Conservation (phyloP, 129 eudicot genomes). For the Pulicaria dysenterica region DNA sequence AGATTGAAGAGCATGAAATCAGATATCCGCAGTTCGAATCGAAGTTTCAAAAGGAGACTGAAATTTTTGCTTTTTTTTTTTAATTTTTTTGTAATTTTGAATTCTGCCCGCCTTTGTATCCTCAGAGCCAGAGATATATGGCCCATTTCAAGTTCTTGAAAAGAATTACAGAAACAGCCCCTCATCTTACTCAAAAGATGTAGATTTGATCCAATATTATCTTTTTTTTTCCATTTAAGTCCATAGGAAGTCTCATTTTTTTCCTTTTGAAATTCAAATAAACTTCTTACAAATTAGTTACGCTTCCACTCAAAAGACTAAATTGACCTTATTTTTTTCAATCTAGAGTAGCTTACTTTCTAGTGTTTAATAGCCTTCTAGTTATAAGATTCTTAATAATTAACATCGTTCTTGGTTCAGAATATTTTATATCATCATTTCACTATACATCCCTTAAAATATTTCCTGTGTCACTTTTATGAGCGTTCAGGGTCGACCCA, state of each 20-base stretch:
- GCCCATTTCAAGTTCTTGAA: neutral
- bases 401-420: too few species aligned
- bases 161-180: slow-evolving; percentile 12
- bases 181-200: neutral
- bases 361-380: too few species aligned
- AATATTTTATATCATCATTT: too few species aligned
- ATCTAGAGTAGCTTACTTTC: too few species aligned
- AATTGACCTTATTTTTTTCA: too few species aligned
- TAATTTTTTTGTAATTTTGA: slow-evolving; percentile 17
- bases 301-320: too few species aligned
- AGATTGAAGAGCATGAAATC: slow-evolving; percentile 16
- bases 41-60: slow-evolving; percentile 14
- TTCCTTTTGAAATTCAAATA: neutral
- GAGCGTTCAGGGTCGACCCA: too few species aligned
- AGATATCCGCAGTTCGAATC: slow-evolving; percentile 2
- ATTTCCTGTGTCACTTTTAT: too few species aligned
- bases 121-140: neutral
- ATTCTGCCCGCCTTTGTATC: slow-evolving; percentile 25
- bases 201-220: neutral
- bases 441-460: too few species aligned
- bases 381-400: too few species aligned
- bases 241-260: neutral
- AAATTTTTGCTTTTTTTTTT: slow-evolving; percentile 11
- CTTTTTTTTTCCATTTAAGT: neutral
- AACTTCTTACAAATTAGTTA: neutral